Conservation (phyloP, 805 yeast species). For the Candida silvicultrix region DNA sequence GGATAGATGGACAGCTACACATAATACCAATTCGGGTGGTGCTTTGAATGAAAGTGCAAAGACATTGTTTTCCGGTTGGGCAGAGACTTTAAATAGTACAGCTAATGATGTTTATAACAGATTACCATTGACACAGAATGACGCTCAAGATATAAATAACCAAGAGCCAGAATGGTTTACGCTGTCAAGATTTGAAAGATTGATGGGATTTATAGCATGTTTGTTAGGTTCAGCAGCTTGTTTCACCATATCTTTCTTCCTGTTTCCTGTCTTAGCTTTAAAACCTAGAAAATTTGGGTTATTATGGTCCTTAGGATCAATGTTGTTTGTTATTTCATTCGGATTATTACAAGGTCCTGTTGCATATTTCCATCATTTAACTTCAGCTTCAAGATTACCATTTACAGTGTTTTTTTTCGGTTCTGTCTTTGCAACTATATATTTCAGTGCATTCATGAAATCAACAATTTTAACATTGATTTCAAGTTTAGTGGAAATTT, state of each 20-base stretch:
- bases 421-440: conserved; percentile 73
- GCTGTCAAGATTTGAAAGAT: conserved; percentile 71
- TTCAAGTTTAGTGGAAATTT: conserved; percentile 67
- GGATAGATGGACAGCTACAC: conserved; percentile 30
- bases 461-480: conserved; percentile 72
- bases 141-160: conserved; percentile 30
- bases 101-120: conserved; percentile 56
- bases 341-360: conserved; percentile 91
- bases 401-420: conserved; percentile 77
- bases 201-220: conserved; percentile 72
- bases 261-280: conserved; percentile 84
- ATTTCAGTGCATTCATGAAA: conserved; percentile 61
- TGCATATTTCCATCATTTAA: conserved; percentile 67
- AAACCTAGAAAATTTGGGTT: conserved; percentile 89
- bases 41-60: conserved; percentile 28
- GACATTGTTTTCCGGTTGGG: conserved; percentile 31
- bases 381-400: conserved; percentile 69
- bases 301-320: conserved; percentile 86
- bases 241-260: conserved; percentile 71
- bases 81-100: conserved; percentile 29
- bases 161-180: conserved; percentile 76
- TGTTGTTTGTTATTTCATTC: conserved; percentile 81
- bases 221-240: conserved; percentile 73
- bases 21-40: conserved; percentile 17
- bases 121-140: conserved; percentile 58